These are phyloP conservation scores for Fonsecaea multimorphosa DNA, from an alignment of 2,329 filamentous ascomycete genomes.

Conservation along the genomic window DNA sequence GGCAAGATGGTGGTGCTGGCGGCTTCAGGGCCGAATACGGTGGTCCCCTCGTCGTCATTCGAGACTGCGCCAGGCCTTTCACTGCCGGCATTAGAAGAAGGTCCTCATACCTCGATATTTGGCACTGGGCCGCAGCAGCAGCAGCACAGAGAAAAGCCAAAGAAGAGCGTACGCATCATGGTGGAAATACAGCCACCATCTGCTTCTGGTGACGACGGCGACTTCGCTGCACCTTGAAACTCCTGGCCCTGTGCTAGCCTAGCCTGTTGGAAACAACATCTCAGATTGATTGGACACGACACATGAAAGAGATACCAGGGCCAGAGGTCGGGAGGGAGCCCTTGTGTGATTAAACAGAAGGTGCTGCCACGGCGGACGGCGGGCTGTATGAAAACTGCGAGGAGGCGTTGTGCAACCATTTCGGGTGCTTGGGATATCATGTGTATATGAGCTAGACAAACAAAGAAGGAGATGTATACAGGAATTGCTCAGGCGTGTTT, in stretches of 20 bases:
- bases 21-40: background rate
- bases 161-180: constrained; percentile 29
- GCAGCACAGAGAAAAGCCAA: constrained; percentile 7
- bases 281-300: background rate
- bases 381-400: background rate
- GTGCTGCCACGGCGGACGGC: no score
- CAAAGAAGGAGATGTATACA: background rate
- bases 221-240: background rate
- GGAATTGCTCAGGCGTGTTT: background rate
- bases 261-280: background rate
- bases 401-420: no score
- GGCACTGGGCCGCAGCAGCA: background rate
- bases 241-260: no score
- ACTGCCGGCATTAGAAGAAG: background rate
- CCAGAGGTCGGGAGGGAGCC: no score
- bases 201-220: background rate
- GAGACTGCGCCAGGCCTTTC: background rate
- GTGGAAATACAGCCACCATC: background rate
- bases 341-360: no score
- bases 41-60: background rate
- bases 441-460: background rate
- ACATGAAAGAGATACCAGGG: no score
- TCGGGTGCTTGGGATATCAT: background rate
- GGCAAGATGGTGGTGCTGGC: background rate
- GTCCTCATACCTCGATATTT: constrained; percentile 6